Percentiles rank a stretch among this genome's conserved stretches.
These are phyloP conservation scores for Daedaleopsis nitida DNA, from an alignment of 768 basidiomycete genomes.

Conservation along the genomic window DNA sequence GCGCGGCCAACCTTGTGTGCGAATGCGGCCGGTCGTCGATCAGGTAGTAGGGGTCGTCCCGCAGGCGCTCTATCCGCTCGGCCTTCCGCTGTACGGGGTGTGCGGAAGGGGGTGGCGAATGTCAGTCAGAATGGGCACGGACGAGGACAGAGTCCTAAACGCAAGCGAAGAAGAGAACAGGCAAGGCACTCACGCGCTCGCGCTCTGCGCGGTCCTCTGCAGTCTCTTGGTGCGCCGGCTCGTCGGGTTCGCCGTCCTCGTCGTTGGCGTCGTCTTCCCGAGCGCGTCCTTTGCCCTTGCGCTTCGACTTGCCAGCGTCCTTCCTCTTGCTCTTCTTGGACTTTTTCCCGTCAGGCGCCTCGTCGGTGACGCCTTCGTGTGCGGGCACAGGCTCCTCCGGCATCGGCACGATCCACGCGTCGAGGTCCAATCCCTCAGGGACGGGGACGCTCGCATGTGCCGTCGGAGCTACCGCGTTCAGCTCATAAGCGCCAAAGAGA, in stretches of 20 bases:
- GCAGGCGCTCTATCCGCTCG: conserved; percentile 72
- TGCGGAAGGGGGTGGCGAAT: neutral
- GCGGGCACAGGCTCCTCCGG: conserved; percentile 29
- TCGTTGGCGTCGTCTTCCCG: conserved; percentile 42
- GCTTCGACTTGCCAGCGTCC: conserved; percentile 33
- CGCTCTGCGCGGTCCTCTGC: conserved; percentile 60
- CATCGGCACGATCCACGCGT: conserved; percentile 80
- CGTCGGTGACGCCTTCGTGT: conserved; percentile 34
- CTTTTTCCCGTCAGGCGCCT: conserved; percentile 43
- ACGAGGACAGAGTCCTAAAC: neutral
- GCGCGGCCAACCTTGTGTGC: conserved; percentile 25
- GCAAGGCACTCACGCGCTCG: conserved; percentile 56
- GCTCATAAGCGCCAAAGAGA: conserved; percentile 73
- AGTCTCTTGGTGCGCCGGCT: conserved; percentile 50
- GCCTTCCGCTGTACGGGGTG: conserved; percentile 58
- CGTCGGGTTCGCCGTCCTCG: conserved; percentile 24
- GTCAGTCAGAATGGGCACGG: neutral
- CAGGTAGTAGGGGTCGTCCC: conserved; percentile 93
- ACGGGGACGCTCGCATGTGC: conserved; percentile 83
- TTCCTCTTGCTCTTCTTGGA: conserved; percentile 41
- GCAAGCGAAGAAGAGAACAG: conserved; percentile 4
- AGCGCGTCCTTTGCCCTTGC: conserved; percentile 48
- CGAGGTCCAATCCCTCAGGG: conserved; percentile 86
- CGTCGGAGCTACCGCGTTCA: conserved; percentile 78
- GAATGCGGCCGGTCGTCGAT: conserved; percentile 56